Percentiles rank a stretch among this genome's conserved stretches.
These are phyloP conservation scores for Saccharomycopsis olivae DNA, from an alignment of 805 yeast genomes.

Conservation along the genomic window DNA sequence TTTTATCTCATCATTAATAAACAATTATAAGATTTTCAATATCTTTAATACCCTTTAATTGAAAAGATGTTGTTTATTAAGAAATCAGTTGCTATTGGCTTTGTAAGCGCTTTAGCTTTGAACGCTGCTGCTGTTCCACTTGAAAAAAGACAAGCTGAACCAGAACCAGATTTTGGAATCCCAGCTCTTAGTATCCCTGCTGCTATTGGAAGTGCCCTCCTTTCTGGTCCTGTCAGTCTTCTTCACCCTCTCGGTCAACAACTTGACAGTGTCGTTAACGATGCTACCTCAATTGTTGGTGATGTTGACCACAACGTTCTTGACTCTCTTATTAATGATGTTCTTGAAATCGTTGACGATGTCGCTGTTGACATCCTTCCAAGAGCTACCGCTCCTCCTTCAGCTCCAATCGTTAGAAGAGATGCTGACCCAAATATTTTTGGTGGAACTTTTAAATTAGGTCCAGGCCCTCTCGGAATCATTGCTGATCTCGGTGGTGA, in stretches of 20 bases:
- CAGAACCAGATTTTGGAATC: neutral
- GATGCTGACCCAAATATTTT: neutral
- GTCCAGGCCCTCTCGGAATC: neutral
- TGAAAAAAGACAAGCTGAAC: neutral
- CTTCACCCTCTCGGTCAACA: conserved; percentile 1
- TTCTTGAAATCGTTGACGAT: conserved; percentile 1
- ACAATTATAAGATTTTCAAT: too few relatives aligned
- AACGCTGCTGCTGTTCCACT: conserved; percentile 3
- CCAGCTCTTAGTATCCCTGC: neutral
- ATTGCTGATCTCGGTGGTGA: conserved; percentile 2
- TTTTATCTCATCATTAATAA: too few relatives aligned
- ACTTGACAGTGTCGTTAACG: conserved; percentile 1
- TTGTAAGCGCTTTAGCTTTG: neutral
- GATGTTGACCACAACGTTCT: conserved; percentile 4
- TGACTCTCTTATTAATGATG: conserved; percentile 3
- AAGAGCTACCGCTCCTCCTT: neutral
- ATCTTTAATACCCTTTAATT: too few relatives aligned
- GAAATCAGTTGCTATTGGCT: neutral
- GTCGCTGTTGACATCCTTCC: conserved; percentile 1
- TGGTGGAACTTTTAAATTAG: too few relatives aligned
- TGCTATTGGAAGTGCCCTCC: neutral
- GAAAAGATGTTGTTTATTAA: too few relatives aligned
- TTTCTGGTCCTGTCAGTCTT: conserved; percentile 9
- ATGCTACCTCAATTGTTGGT: conserved; percentile 3
- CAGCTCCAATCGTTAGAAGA: neutral